A percentile compares a stretch with the other conserved stretches of the same genome.
Conservation (phyloP, 139 green algal species). For the Chlamydomonas urium region DNA sequence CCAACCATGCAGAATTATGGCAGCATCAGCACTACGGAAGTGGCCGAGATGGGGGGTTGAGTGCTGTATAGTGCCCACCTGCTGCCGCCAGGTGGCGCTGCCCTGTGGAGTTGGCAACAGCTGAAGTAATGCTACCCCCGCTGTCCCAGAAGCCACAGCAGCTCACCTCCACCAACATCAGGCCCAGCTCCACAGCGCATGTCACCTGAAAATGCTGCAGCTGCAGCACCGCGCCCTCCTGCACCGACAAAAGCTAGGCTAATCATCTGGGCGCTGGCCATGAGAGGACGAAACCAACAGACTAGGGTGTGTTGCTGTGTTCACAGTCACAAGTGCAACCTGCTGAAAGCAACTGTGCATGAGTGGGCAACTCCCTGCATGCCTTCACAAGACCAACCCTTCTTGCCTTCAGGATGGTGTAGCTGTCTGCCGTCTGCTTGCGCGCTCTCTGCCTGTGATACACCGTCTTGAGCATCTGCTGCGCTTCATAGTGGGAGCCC, state of each 20-base stretch:
- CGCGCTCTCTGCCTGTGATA: constrained; percentile 49
- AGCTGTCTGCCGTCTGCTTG: constrained; percentile 40
- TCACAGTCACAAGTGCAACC: too few relatives aligned
- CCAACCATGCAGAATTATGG: not conserved
- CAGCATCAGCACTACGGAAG: not conserved
- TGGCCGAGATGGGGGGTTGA: too few relatives aligned
- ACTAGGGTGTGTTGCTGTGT: too few relatives aligned
- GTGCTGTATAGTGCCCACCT: too few relatives aligned
- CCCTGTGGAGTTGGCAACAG: not conserved
- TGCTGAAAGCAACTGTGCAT: too few relatives aligned
- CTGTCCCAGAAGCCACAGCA: not conserved
- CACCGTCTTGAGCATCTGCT: constrained; percentile 75
- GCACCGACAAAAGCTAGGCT: not conserved
- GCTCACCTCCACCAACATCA: constrained; percentile 48
- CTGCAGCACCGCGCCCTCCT: constrained; percentile 57
- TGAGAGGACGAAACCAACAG: too few relatives aligned
- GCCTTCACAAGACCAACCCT: not conserved
- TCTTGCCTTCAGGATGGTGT: constrained; percentile 40
- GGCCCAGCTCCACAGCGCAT: constrained; percentile 53
- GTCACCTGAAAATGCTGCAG: constrained; percentile 47
- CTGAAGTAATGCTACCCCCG: not conserved
- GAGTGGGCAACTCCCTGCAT: not conserved
- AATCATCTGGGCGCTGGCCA: not conserved
- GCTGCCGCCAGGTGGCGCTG: too few relatives aligned
- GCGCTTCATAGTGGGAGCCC: constrained; percentile 60